A percentile compares a stretch with the other conserved stretches of the same genome.
Conservation (phyloP, 1,139 yeast species). For the Diutina ranongensis region DNA sequence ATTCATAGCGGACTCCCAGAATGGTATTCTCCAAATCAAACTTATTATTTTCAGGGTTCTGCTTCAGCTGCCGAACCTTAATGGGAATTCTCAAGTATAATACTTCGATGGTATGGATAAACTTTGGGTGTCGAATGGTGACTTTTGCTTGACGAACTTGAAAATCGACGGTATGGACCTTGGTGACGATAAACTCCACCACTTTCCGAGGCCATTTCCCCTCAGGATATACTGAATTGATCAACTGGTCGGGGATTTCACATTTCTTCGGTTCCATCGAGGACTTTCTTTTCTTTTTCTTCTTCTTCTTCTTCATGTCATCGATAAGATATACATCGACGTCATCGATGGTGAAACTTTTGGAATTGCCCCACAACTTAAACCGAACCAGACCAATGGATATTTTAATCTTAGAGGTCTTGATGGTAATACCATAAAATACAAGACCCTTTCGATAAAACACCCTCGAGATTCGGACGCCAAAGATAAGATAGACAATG, state of each 20-base stretch:
- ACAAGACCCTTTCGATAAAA: slow-evolving; percentile 30
- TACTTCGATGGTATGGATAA: background rate
- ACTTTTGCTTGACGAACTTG: background rate
- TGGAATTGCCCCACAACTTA: slow-evolving; percentile 30
- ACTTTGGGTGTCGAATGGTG: background rate
- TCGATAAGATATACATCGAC: slow-evolving; percentile 11
- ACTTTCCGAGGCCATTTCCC: slow-evolving; percentile 20
- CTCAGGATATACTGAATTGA: slow-evolving; percentile 15
- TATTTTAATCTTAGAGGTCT: slow-evolving; percentile 11
- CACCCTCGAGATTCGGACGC: slow-evolving; percentile 23
- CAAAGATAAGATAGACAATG: slow-evolving; percentile 13
- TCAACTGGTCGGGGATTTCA: slow-evolving; percentile 9
- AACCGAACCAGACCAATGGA: slow-evolving; percentile 19
- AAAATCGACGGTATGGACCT: background rate
- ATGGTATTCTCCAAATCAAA: background rate
- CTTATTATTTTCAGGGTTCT: background rate
- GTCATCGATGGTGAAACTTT: slow-evolving; percentile 21
- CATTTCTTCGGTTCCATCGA: slow-evolving; percentile 15
- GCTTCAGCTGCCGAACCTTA: background rate
- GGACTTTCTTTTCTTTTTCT: background rate
- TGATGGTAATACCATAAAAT: slow-evolving; percentile 21
- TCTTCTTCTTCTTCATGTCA: background rate
- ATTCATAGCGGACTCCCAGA: background rate
- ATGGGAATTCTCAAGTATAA: background rate
- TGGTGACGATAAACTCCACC: slow-evolving; percentile 9